These are phyloP conservation scores for Syncephalis plumigaleata DNA, from an alignment of 371 early-diverging fungal genomes.

Conservation along the genomic window DNA sequence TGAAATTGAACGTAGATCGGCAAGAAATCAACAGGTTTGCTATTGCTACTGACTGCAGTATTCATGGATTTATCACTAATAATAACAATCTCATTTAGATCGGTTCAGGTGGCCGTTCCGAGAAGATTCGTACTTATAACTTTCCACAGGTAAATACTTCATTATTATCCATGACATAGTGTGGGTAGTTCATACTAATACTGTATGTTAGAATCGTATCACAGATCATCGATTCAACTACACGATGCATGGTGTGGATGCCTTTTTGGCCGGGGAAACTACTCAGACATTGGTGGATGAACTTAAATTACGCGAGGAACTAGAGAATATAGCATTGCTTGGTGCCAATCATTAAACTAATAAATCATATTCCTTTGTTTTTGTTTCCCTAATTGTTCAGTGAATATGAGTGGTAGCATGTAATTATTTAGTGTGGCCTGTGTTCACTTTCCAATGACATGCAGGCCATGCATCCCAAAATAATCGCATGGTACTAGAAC, in stretches of 20 bases:
- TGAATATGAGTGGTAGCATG: too few relatives aligned
- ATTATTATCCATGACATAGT: neutral
- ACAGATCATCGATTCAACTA: conserved; percentile 73
- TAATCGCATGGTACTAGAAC: too few relatives aligned
- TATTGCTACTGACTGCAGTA: neutral
- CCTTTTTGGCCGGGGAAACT: conserved; percentile 33
- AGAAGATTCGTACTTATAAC: conserved; percentile 78
- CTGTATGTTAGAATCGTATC: conserved; percentile 37
- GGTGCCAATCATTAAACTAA: too few relatives aligned
- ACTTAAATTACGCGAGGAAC: too few relatives aligned
- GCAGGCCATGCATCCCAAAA: too few relatives aligned
- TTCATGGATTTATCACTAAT: neutral
- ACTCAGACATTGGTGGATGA: too few relatives aligned
- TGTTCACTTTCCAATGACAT: too few relatives aligned
- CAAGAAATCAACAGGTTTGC: conserved; percentile 40
- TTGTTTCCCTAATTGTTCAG: too few relatives aligned
- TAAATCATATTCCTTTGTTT: too few relatives aligned
- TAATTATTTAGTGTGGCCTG: too few relatives aligned
- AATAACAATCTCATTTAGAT: conserved; percentile 11
- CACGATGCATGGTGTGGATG: conserved; percentile 50
- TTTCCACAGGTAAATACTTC: conserved; percentile 34
- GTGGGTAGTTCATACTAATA: neutral
- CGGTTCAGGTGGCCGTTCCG: conserved; percentile 56
- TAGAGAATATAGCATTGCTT: too few relatives aligned
- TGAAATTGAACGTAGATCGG: conserved; percentile 31